Percentiles rank a stretch among this genome's conserved stretches.
Conservation (phyloP, 2,329 filamentous ascomycete genomes). For the Cordyceps tenuipes region DNA sequence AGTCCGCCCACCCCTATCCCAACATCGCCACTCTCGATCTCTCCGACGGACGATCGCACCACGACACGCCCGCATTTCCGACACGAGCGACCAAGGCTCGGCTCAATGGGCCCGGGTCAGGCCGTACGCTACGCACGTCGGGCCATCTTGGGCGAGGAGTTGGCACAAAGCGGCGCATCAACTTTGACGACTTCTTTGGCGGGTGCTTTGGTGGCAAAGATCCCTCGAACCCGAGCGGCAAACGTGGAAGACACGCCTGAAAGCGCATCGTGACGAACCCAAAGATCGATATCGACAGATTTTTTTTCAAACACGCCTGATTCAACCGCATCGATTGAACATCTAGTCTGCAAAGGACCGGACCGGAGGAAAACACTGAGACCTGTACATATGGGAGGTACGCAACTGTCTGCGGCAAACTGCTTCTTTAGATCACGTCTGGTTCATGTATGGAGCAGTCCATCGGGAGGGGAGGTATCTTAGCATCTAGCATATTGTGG, state of each 20-base stretch:
- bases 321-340: not conserved
- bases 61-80: slow-evolving; percentile 26
- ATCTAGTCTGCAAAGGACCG: not conserved
- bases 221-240: slow-evolving; percentile 39
- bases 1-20: slow-evolving; percentile 52
- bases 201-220: slow-evolving; percentile 58
- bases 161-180: slow-evolving; percentile 65
- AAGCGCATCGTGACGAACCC: not conserved
- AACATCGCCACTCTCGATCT: slow-evolving; percentile 54
- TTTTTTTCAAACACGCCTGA: slow-evolving; percentile 9
- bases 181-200: slow-evolving; percentile 69
- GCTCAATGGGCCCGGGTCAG: slow-evolving; percentile 17
- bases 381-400: not conserved
- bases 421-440: not conserved
- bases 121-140: slow-evolving; percentile 21
- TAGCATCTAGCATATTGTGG: slow-evolving; percentile 11
- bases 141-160: slow-evolving; percentile 52
- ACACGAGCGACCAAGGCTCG: slow-evolving; percentile 23
- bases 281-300: slow-evolving; percentile 6
- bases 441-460: not conserved
- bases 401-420: not conserved
- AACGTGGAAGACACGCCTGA: slow-evolving; percentile 41
- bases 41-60: slow-evolving; percentile 39
- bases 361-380: not conserved
- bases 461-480: slow-evolving; percentile 1